Percentiles rank a stretch among this genome's conserved stretches.
Conservation (phyloP, 139 green algal genomes). For the Haematococcus sp. region DNA sequence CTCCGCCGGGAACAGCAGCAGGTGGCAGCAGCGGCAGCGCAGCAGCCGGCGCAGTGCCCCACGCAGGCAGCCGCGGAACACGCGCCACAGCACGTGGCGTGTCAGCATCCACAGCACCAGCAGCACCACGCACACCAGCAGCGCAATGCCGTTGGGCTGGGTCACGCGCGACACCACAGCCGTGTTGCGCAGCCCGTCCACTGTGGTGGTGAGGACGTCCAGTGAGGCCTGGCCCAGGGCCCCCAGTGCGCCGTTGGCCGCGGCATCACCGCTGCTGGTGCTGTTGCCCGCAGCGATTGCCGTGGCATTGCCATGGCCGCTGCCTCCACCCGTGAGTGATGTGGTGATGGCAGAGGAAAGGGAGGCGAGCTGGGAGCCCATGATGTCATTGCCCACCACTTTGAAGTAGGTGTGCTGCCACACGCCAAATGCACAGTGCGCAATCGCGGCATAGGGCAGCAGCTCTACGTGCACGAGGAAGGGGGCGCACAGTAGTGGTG, state of each 20-base stretch:
- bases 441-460: constrained; percentile 41
- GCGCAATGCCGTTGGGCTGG: constrained; percentile 47
- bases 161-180: constrained; percentile 29
- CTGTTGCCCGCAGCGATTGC: neutral
- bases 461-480: constrained; percentile 20
- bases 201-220: neutral
- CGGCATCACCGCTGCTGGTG: neutral
- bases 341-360: neutral
- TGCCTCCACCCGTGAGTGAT: neutral
- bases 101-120: constrained; percentile 39
- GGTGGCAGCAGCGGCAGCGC: no score
- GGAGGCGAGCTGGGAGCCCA: neutral
- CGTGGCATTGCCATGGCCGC: neutral
- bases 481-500: no score
- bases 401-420: constrained; percentile 63
- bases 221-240: neutral
- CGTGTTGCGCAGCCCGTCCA: neutral
- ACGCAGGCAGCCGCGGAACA: no score
- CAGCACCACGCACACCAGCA: constrained; percentile 34
- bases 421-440: constrained; percentile 48
- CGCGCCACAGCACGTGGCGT: no score
- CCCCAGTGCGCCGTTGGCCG: neutral
- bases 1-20: no score
- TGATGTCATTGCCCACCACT: neutral
- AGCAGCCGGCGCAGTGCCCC: no score